These are phyloP conservation scores for Candida krabiensis DNA, from an alignment of 805 yeast genomes.

Conservation along the genomic window DNA sequence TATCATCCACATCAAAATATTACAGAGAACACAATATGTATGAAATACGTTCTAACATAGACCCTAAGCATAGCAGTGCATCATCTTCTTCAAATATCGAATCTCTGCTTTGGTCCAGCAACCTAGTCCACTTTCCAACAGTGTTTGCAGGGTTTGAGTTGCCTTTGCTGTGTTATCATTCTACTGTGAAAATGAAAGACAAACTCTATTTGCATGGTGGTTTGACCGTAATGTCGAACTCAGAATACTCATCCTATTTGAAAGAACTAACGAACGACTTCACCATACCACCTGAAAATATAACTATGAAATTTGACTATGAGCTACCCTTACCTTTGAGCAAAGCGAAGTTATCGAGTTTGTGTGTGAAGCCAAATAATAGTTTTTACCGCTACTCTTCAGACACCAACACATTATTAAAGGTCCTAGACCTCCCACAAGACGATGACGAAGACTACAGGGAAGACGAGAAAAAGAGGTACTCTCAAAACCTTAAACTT, in stretches of 20 bases:
- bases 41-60: slow-evolving; percentile 11
- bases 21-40: slow-evolving; percentile 21
- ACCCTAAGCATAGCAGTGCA: not conserved
- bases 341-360: slow-evolving; percentile 40
- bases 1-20: slow-evolving; percentile 23
- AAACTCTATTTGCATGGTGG: slow-evolving; percentile 49
- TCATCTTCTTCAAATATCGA: not conserved
- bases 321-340: slow-evolving; percentile 49
- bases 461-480: slow-evolving; percentile 12
- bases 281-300: slow-evolving; percentile 32
- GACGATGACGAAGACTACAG: not conserved
- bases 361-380: slow-evolving; percentile 40
- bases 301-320: slow-evolving; percentile 30
- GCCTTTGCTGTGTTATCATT: slow-evolving; percentile 45
- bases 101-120: slow-evolving; percentile 14
- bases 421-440: slow-evolving; percentile 16
- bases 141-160: slow-evolving; percentile 39
- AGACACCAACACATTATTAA: slow-evolving; percentile 38
- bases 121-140: slow-evolving; percentile 32
- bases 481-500: slow-evolving; percentile 1
- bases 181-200: slow-evolving; percentile 38
- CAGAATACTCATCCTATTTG: slow-evolving; percentile 26
- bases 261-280: slow-evolving; percentile 31
- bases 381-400: slow-evolving; percentile 38
- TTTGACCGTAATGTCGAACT: slow-evolving; percentile 20